phyloP scores from a whole-genome alignment of 805 yeast genomes.

The Ogataea naganishii region DNA sequence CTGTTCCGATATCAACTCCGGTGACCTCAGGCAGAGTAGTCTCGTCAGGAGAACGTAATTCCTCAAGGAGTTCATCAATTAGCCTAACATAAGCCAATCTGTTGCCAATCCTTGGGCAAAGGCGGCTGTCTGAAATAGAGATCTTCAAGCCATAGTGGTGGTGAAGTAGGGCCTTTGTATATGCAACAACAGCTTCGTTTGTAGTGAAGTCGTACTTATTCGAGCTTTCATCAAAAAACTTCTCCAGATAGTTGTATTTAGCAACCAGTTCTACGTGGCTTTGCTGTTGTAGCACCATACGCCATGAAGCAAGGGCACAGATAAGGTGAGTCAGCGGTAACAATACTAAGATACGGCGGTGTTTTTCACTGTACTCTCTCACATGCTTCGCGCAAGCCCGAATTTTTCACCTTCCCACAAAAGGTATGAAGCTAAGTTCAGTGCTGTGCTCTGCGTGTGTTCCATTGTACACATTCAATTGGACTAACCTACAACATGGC shows the following conservation, averaged over 20 bases:
- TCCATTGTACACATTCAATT: not conserved
- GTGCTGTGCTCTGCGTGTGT: too few species aligned
- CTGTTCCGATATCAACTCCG: constrained; percentile 42
- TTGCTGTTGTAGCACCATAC: too few species aligned
- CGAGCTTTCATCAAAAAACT: constrained; percentile 6
- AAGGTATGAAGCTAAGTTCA: too few species aligned
- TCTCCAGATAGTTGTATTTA: constrained; percentile 9
- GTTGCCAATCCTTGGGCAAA: constrained; percentile 25
- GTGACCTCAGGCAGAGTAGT: not conserved
- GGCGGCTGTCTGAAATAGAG: constrained; percentile 7
- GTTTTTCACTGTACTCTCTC: too few species aligned
- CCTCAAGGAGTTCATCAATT: constrained; percentile 7
- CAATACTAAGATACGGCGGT: too few species aligned
- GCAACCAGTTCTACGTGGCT: constrained; percentile 6
- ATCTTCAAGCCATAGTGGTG: constrained; percentile 10
- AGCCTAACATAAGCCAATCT: constrained; percentile 20
- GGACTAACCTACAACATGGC: constrained; percentile 1
- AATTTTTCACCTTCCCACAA: too few species aligned
- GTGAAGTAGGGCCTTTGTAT: constrained; percentile 13
- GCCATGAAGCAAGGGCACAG: too few species aligned
- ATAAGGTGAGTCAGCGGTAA: too few species aligned
- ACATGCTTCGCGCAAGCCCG: too few species aligned
- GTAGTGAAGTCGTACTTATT: constrained; percentile 13
- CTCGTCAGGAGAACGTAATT: constrained; percentile 2
- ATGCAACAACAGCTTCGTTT: constrained; percentile 13